Evolutionary conservation across 2,329 filamentous ascomycete species (phyloP), one percentile per base, ranked within the genome.

Genomic region (Ilyonectria mors-panacis): DNA sequence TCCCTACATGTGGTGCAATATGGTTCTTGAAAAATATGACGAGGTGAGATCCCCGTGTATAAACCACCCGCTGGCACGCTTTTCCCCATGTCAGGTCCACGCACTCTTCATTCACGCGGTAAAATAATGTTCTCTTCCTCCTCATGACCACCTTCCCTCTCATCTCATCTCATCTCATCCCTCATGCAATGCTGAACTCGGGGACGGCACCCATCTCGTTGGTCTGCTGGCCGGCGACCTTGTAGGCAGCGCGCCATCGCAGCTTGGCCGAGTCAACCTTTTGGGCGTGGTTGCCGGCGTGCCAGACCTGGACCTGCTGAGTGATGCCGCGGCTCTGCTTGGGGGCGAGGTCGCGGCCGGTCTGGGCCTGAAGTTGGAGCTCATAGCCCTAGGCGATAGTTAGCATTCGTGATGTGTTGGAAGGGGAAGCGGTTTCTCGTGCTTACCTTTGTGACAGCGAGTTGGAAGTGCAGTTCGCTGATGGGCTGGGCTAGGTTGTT

Each of bases 361-460:
- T 94, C 79, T 98, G 96, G 1, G 94, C 95, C 73, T 94, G 91
- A 28, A 98, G 88, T 76, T 93, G 88, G 23, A 98, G 86, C 67
- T 92, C 91, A 78, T 92, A 96, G 68, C 92, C 92, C 94, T 97
- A 74, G 35, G 17, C 68, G 12, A 6, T 28, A 53, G 50, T 73
- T 35, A 69, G 61, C 35, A 60, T 55, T 35, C 26, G 33, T 6
- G 50, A 47, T 42, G 17, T 15, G 15, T 33, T 12, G 15, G n/a
- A 9, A 33, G 19, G 8, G 13, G 17, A 26, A 23, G 30, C 10
- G 42, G 30, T 8, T 6, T 6, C 7, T 21, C 15, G n/a, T 21
- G 55, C 81, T 71, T 84, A 97, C 95, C 89, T 95, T 98, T 66
- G 95, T 96, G 33, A 98, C 95, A 3, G 96, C 96, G 44, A 97